Base-by-base conservation (phyloP, 2,329 filamentous ascomycete species). In the Verticillium longisporum region DNA sequence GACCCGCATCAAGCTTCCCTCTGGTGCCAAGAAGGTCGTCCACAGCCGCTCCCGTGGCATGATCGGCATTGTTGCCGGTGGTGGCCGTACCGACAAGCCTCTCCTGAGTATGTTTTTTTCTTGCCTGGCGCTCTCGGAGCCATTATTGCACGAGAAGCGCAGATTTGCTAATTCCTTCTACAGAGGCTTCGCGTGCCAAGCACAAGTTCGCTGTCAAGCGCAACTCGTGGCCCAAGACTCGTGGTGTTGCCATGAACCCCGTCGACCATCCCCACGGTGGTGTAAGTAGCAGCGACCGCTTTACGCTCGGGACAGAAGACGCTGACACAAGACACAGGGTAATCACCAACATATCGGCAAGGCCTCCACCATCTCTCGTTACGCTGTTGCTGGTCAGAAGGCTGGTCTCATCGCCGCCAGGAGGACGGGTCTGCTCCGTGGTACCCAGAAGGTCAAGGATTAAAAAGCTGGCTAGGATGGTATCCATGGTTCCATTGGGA, bases 181-280 rank as follows among this genome's bases (percentile, higher is more conserved):
- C 85, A 91, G 88, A 99, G 94, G 95, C 95, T 75, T 98, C 94
- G 76, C 92, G 95, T 78, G 95, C 95, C 77, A 99, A 98, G 92
- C 94, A 98, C 80, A 99, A 99, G 91, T 99, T 97, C 85, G 92
- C 93, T 73, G 96, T 97, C 85, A 99, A 99, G 92, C 92, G 95
- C 79, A 98, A 99, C 92, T 94, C 88, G 78, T 99, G 95, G 95
- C 95, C 95, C 83, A 97, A 96, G 91, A 99, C 95, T 87, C 94
- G 95, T 95, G 95, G 95, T 97, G 95, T 99, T 89, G 95, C 95
- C 83, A 99, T 99, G 95, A 99, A 99, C 86, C 95, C 95, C 75
- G 95, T 99, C 76, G 95, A 99, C 84, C 95, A 99, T 88, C 91
- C 91, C 81, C 91, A 95, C 89, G 91, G 91, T 91, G 90, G 89